Base-by-base conservation (phyloP, 768 basidiomycete genomes). In the Coprinopsis strossmayeri region DNA sequence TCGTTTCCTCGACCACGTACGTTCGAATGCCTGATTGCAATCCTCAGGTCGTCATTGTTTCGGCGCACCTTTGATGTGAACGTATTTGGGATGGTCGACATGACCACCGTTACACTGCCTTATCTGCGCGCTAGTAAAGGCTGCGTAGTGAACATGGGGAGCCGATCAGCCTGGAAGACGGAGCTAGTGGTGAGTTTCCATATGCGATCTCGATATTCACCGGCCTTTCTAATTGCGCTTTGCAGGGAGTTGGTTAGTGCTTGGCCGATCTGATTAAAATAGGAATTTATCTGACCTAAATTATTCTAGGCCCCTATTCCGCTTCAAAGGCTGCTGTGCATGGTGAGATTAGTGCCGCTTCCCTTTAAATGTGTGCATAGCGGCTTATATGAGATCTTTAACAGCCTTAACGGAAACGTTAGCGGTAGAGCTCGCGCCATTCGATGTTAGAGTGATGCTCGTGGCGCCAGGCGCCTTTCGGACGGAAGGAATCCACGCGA, bases 271-370 rank as follows among this genome's bases (percentile, higher is more conserved):
- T 38, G 5, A 9, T 17, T 18, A 5, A 18, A 38, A 10, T 9
- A 18, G 35, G 10, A 38, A 9, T 44, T 7, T n/a, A n/a, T 25
- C 23, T 27, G 26, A 13, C 44, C 40, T 10, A 38, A 38, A 38
- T 38, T 18, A 49, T 24, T 23, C n/a, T 24, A 43, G 76, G 74
- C 11, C 57, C 61, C 11, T 81, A 82, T 56, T 63, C 69, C 1
- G 66, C 79, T 3, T 81, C 79, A 1, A 84, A 84, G 61, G 79
- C 78, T 13, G 82, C 82, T 11, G 58, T 81, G 12, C 79, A 76
- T 49, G 71, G 79, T 78, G 57, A 53, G n/a, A n/a, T n/a, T n/a
- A n/a, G n/a, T n/a, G n/a, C n/a, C n/a, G n/a, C n/a, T 64, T 50
- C 15, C n/a, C 28, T 4, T 15, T 4, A 13, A 9, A 38, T 21